Evolutionary conservation across 1,284 basidiomycete species (phyloP), one percentile per base, ranked within the genome.

Genomic region (Cryptococcus sp.): DNA sequence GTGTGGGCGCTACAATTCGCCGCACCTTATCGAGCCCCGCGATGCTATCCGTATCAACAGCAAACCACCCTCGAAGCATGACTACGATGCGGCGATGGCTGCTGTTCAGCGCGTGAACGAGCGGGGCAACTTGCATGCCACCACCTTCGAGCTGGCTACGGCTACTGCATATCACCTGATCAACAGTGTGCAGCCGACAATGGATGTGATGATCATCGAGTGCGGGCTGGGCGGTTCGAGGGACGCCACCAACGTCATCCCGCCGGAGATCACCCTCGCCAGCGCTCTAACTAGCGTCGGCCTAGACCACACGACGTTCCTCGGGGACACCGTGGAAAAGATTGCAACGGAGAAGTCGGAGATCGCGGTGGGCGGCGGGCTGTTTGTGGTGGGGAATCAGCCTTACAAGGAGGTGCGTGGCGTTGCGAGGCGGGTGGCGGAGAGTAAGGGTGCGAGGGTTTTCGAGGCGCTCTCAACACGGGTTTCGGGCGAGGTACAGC

Each of bases 201-300:
- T 94, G 1, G 92, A 97, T 67, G 73, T 98, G 16, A 86, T 89
- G 46, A 83, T 98, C 4, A 78, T 98, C 50, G 95, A 98, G 78
- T 95, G 94, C 8, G 96, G 95, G 0, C 87, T 99, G 85, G 96
- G 95, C 0, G 96, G 96, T 0, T 81, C 84, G 3, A 78, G 88
- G 52, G 96, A 99, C 72, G 94, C 95, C 18, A 99, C 96, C 1
- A 98, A 99, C 71, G 83, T 90, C 50, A 84, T 96, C 15, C 82
- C 86, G 0, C 82, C 86, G 46, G 79, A 83, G 2, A 80, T 82
- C 55, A 82, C 92, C 52, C 77, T 94, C 20, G 85, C 87, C 1
- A 92, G 89, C 36, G 86, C 86, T 16, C 81, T 98, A 36, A 90
- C 91, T 0, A 80, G 87, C 1, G 89, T 98, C 37, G 93, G 91